These are phyloP conservation scores for Blakeslea trispora DNA, from an alignment of 371 early-diverging fungal genomes.

Conservation along the genomic window DNA sequence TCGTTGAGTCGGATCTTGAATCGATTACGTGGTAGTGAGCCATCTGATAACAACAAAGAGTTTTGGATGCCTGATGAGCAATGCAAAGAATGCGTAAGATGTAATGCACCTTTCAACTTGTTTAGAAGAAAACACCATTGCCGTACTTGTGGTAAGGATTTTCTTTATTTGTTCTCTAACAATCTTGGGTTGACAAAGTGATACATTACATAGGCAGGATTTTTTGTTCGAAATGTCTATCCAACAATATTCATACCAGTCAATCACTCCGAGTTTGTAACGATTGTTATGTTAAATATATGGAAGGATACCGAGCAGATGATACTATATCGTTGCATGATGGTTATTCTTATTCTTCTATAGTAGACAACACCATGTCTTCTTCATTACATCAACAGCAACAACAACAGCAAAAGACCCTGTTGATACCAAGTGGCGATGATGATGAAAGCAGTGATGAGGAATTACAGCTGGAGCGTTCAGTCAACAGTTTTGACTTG, in stretches of 20 bases:
- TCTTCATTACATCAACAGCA: constrained; percentile 13
- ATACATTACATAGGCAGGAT: constrained; percentile 21
- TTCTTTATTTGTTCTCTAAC: neutral
- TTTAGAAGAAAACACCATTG: constrained; percentile 83
- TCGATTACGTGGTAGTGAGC: constrained; percentile 55
- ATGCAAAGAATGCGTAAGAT: constrained; percentile 78
- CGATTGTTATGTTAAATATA: constrained; percentile 23
- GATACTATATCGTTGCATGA: constrained; percentile 22
- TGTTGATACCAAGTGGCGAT: constrained; percentile 12
- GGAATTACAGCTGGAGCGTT: constrained; percentile 19
- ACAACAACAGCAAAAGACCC: constrained; percentile 15
- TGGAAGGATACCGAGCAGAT: constrained; percentile 16
- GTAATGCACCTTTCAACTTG: constrained; percentile 67
- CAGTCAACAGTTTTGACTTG: constrained; percentile 21
- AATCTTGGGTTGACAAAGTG: neutral
- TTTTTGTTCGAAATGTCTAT: constrained; percentile 28
- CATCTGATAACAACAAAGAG: constrained; percentile 49
- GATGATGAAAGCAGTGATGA: constrained; percentile 25
- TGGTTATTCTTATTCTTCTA: constrained; percentile 17
- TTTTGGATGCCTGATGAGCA: constrained; percentile 86
- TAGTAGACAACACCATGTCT: constrained; percentile 6
- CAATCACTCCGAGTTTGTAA: constrained; percentile 28
- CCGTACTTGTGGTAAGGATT: constrained; percentile 71
- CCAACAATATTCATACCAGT: constrained; percentile 19
- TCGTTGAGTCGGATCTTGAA: constrained; percentile 52